Conservation (phyloP, 1,284 basidiomycete species). For the Mycena citricolor region DNA sequence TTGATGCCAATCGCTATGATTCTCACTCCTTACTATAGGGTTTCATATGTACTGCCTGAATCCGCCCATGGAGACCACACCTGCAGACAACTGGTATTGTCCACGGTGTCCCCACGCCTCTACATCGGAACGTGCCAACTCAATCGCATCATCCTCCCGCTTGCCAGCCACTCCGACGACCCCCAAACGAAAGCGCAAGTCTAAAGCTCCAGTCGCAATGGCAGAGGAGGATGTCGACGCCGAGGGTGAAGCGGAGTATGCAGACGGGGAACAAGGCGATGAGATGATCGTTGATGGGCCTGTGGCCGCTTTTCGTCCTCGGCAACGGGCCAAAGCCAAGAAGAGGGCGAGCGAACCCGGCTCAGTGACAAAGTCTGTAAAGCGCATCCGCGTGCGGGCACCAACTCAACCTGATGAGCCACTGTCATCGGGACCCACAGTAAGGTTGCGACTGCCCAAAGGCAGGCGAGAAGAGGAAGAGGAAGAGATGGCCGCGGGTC, state of each 20-base stretch:
- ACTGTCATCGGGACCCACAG: slow-evolving; percentile 37
- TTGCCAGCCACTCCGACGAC: slow-evolving; percentile 26
- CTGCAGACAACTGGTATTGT: slow-evolving; percentile 77
- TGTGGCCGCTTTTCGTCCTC: no score
- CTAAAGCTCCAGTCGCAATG: slow-evolving; percentile 27
- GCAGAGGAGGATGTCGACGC: slow-evolving; percentile 24
- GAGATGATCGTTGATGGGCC: no score
- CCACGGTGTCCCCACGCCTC: slow-evolving; percentile 49
- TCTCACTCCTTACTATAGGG: slow-evolving; percentile 42
- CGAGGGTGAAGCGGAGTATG: slow-evolving; percentile 17
- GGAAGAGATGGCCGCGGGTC: slow-evolving; percentile 47
- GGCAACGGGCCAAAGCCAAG: slow-evolving; percentile 7
- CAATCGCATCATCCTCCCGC: slow-evolving; percentile 54
- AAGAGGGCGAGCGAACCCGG: slow-evolving; percentile 13
- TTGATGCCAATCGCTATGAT: not conserved
- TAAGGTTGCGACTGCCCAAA: slow-evolving; percentile 62
- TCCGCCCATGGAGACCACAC: slow-evolving; percentile 70
- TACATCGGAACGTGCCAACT: slow-evolving; percentile 34
- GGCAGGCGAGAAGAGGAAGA: slow-evolving; percentile 62
- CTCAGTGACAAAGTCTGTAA: no score
- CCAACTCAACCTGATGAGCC: slow-evolving; percentile 32
- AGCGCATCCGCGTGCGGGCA: slow-evolving; percentile 19
- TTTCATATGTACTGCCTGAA: slow-evolving; percentile 91
- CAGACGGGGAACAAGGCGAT: not conserved
- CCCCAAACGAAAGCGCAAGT: slow-evolving; percentile 34